Base-by-base conservation (phyloP, 306 rosid species). In the Rubus parviflorus region DNA sequence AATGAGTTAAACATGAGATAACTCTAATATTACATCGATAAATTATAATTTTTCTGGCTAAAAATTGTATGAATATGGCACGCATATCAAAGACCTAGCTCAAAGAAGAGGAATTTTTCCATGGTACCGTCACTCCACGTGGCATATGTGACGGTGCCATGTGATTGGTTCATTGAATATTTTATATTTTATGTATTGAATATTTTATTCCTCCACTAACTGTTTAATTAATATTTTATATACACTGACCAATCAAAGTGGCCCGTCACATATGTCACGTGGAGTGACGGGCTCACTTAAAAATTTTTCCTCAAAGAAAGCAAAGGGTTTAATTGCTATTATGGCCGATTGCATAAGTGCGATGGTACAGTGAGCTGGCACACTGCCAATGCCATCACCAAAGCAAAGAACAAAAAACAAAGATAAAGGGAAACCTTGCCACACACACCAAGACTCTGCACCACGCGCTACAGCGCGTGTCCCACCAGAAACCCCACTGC, bases 341-440 rank as follows among this genome's bases (percentile, higher is more conserved):
- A 51, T 61, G 67, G 66, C 66, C 7, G 35, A 30, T 30, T 73
- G 80, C 53, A 3, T 30, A 75, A 30, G 78, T 81, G 83, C 63
- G 48, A 47, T 71, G 13, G 72, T 45, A 42, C 38, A 83, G 17
- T 83, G 88, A 91, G 89, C 92, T 91, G 93, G 86, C 85, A 84
- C 79, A 37, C 69, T 64, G 64, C 64, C 64, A 58, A 30, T 78
- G 85, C 81, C 73, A 70, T 79, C 73, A 16, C 54, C 70, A 75
- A 79, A 70, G 68, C 35, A 56, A 69, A 75, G 49, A 56, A 74
- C 38, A 42, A 42, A 68, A 65, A 81, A 56, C 77, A 46, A 70
- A 52, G 75, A 72, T 68, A 45, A 80, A 52, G 81, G 8, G 20
- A 41, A 47, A 60, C 67, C 47, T 30, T 17, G 17, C 52, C 17